Base-by-base conservation (phyloP, 2,329 filamentous ascomycete species). In the Alternaria ventricosa region DNA sequence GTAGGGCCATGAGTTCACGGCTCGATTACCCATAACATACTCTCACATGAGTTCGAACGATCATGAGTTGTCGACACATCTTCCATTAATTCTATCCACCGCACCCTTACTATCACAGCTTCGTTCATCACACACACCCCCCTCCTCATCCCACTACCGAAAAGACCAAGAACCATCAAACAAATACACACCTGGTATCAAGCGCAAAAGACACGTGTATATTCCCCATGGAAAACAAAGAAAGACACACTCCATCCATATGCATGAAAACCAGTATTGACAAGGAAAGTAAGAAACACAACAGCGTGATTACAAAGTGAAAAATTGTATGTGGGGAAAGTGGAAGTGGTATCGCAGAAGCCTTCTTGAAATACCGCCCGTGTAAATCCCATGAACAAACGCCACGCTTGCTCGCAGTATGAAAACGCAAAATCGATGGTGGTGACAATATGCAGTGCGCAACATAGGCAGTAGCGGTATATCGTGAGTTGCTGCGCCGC, bases 131-230 rank as follows among this genome's bases (percentile, higher is more conserved):
- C 23, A 8, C 5, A 51, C 20, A 20, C 20, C 8, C 4, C 13
- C 30, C 20, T 36, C 33, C 33, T 36, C 33, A 36, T n/a, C 20
- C 11, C 49, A 53, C 20, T n/a, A 25, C 18, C 18, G 9, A 45
- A 44, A 22, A 36, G 30, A 11, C 9, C 15, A 36, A 18, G 13
- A 23, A 53, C 36, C 30, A 41, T 41, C 20, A 41, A 36, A 53
- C 30, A 41, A 41, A 53, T 41, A 53, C 49, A 53, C 49, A 53
- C 49, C 49, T 53, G 49, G 49, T 53, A 53, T 53, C 49, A 41
- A 53, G 36, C 49, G 49, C 49, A 53, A 53, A 53, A 53, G 28
- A 53, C 49, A 53, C 49, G 28, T 53, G 49, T 53, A 53, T 53
- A 41, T 53, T 53, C 30, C 49, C 49, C 49, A 41, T 41, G 36